These are phyloP conservation scores for Parascedosporium putredinis DNA, from an alignment of 2,329 filamentous ascomycete genomes.

Conservation along the genomic window DNA sequence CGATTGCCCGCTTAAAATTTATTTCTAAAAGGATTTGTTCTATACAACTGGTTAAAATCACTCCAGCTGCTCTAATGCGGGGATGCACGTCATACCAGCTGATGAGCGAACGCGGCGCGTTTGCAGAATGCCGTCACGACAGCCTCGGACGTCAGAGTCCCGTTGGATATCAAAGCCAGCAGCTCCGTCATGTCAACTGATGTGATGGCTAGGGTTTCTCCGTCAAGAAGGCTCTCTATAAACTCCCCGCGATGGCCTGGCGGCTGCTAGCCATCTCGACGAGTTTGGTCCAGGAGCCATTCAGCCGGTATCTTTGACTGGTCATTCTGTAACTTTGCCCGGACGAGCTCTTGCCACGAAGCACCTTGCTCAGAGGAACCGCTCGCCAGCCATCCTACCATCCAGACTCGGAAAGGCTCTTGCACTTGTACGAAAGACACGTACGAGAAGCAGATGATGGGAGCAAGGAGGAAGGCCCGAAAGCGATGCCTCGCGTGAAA, in stretches of 20 bases:
- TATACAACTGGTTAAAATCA: background rate
- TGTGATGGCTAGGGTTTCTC: background rate
- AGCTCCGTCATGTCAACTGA: background rate
- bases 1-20: slow-evolving; percentile 37
- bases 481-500: too few relatives aligned
- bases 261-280: background rate
- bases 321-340: background rate
- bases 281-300: background rate
- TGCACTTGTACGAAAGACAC: background rate
- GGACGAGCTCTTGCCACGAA: background rate
- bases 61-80: background rate
- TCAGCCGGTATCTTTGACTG: background rate
- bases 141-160: slow-evolving; percentile 4
- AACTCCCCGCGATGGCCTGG: background rate
- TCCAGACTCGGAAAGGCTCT: background rate
- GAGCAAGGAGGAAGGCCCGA: too few relatives aligned
- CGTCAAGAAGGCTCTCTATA: slow-evolving; percentile 2
- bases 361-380: too few relatives aligned
- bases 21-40: slow-evolving; percentile 25
- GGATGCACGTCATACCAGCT: slow-evolving; percentile 7
- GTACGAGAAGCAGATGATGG: background rate
- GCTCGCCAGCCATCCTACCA: background rate
- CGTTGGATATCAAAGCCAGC: background rate
- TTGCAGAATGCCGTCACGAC: slow-evolving; percentile 11
- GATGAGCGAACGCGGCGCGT: slow-evolving; percentile 11